A percentile compares a stretch with the other conserved stretches of the same genome.
phyloP scores from a whole-genome alignment of 768 basidiomycete genomes.

The Panaeolus cyanescens region DNA sequence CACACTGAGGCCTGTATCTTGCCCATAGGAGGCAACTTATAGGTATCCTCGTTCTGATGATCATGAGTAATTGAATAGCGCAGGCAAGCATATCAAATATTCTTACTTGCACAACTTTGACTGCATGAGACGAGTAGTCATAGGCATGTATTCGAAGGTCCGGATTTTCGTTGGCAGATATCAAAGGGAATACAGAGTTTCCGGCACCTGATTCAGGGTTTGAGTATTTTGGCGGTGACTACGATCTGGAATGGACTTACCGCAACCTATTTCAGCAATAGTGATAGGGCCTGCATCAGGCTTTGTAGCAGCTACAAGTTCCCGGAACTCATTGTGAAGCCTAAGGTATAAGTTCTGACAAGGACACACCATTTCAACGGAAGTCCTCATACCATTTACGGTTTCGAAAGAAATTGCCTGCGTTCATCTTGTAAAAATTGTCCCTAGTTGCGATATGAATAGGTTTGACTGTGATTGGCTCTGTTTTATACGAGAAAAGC shows the following conservation, averaged over 20 bases:
- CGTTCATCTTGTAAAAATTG: slow-evolving; percentile 86
- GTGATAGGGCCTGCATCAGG: slow-evolving; percentile 76
- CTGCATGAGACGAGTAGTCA: slow-evolving; percentile 88
- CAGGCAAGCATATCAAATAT: not conserved
- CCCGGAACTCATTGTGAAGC: slow-evolving; percentile 95
- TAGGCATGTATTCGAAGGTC: slow-evolving; percentile 75
- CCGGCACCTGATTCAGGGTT: slow-evolving; percentile 68
- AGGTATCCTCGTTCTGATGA: slow-evolving; percentile 69
- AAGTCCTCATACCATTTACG: slow-evolving; percentile 70
- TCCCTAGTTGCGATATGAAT: slow-evolving; percentile 60
- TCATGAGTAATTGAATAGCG: slow-evolving; percentile 1
- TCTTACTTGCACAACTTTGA: slow-evolving; percentile 84
- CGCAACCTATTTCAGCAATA: slow-evolving; percentile 92
- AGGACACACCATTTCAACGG: slow-evolving; percentile 8
- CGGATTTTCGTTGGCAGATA: slow-evolving; percentile 83
- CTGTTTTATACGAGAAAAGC: not conserved
- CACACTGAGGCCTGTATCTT: slow-evolving; percentile 81
- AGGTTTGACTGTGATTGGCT: slow-evolving; percentile 4
- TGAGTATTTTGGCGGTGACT: not conserved
- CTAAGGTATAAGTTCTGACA: slow-evolving; percentile 32
- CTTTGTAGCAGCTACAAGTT: slow-evolving; percentile 71
- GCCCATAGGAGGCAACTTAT: slow-evolving; percentile 66
- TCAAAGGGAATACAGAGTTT: slow-evolving; percentile 90
- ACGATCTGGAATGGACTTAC: slow-evolving; percentile 37
- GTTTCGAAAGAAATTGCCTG: slow-evolving; percentile 91